Percentiles rank a stretch among this genome's conserved stretches.
Conservation (phyloP, 768 basidiomycete genomes). For the Mycena leptocephala region DNA sequence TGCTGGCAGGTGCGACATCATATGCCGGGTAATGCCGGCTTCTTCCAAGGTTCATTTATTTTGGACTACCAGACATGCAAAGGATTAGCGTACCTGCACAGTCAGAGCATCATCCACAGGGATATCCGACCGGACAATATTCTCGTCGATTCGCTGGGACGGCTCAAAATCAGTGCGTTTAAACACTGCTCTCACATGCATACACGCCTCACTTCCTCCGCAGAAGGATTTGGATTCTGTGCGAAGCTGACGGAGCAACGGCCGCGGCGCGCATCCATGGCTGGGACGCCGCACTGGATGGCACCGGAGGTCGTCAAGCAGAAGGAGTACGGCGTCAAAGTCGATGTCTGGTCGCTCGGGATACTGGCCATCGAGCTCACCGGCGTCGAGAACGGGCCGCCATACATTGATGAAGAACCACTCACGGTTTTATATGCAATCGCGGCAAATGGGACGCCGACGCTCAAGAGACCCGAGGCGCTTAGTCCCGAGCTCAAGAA, state of each 20-base stretch:
- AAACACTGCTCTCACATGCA: background rate
- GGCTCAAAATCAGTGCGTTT: constrained; percentile 96
- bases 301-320: constrained; percentile 98
- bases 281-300: constrained; percentile 99
- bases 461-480: constrained; percentile 94
- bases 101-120: constrained; percentile 95
- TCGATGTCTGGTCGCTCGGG: constrained; percentile 96
- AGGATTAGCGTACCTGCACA: constrained; percentile 93
- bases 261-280: constrained; percentile 97
- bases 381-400: constrained; percentile 90
- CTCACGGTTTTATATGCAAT: constrained; percentile 95
- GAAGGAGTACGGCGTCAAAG: constrained; percentile 96
- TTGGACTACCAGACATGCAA: constrained; percentile 92
- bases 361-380: constrained; percentile 99
- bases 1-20: constrained; percentile 81
- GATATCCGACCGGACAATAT: constrained; percentile 99
- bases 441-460: constrained; percentile 98
- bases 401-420: constrained; percentile 96
- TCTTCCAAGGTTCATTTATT: constrained; percentile 26
- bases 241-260: constrained; percentile 97
- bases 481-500: constrained; percentile 94
- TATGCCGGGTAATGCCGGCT: background rate
- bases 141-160: constrained; percentile 91
- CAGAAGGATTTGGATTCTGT: constrained; percentile 97
- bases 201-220: constrained; percentile 10